These are phyloP conservation scores for Fusarium robinianum DNA, from an alignment of 2,329 filamentous ascomycete species.

Conservation along the genomic window DNA sequence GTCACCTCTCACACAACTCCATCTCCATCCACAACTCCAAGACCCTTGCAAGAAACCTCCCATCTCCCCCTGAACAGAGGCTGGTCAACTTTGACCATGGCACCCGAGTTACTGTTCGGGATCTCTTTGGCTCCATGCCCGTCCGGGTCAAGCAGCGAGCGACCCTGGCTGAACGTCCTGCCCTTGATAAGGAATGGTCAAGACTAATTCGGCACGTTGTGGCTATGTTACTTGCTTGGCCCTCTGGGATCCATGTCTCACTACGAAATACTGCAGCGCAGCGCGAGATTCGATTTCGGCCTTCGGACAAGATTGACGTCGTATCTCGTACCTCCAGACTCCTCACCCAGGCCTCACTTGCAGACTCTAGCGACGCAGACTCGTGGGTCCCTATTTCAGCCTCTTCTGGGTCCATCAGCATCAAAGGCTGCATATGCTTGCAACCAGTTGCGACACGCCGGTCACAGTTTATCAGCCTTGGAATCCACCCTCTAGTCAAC, in stretches of 20 bases:
- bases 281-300: slow-evolving; percentile 46
- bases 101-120: slow-evolving; percentile 74
- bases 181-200: slow-evolving; percentile 68
- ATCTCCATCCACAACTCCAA: slow-evolving; percentile 73
- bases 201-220: slow-evolving; percentile 62
- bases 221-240: slow-evolving; percentile 73
- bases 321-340: slow-evolving; percentile 49
- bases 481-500: slow-evolving; percentile 66
- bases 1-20: slow-evolving; percentile 64
- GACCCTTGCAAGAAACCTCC: slow-evolving; percentile 65
- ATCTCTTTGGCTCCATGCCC: slow-evolving; percentile 89
- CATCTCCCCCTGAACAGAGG: slow-evolving; percentile 62
- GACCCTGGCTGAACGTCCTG: slow-evolving; percentile 53
- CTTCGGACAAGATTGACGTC: slow-evolving; percentile 27
- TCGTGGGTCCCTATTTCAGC: slow-evolving; percentile 76
- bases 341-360: slow-evolving; percentile 68
- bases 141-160: slow-evolving; percentile 84
- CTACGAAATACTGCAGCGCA: slow-evolving; percentile 56
- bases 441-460: slow-evolving; percentile 71
- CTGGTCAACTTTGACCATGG: slow-evolving; percentile 65
- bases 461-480: slow-evolving; percentile 81
- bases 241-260: slow-evolving; percentile 57
- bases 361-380: slow-evolving; percentile 53
- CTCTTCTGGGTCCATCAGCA: slow-evolving; percentile 60
- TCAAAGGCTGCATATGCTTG: slow-evolving; percentile 74